phyloP scores from a whole-genome alignment of 176 grass and related monocot species.

The Oryza glaberrima region DNA sequence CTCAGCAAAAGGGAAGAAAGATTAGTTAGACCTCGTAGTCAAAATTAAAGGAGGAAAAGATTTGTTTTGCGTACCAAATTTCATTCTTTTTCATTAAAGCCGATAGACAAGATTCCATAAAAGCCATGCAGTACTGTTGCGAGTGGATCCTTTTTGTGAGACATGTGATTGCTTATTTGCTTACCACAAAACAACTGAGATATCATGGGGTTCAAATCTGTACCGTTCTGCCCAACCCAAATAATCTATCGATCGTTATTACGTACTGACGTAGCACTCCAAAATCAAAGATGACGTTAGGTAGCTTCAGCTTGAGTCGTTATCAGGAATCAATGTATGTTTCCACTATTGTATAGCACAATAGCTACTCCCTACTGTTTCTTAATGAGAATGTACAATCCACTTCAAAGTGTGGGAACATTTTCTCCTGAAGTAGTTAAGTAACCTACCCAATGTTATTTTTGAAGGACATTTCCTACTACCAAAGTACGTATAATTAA shows the following conservation, averaged over 20 bases:
- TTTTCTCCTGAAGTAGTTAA: background rate
- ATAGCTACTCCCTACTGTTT: background rate
- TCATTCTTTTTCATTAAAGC: background rate
- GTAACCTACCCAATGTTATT: background rate
- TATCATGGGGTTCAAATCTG: background rate
- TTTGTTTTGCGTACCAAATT: background rate
- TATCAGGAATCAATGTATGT: background rate
- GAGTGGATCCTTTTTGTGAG: background rate
- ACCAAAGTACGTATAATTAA: background rate
- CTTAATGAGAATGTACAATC: background rate
- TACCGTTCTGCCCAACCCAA: background rate
- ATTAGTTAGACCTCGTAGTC: background rate
- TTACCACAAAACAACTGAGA: background rate
- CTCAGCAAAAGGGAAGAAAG: background rate
- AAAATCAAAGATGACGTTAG: background rate
- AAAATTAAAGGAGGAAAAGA: background rate
- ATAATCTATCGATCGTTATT: background rate
- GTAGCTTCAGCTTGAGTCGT: background rate
- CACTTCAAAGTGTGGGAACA: background rate
- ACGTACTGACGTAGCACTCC: background rate
- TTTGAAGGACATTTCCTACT: background rate
- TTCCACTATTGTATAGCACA: background rate
- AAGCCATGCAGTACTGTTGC: background rate
- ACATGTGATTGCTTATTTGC: background rate
- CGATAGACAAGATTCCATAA: background rate